phyloP scores from a whole-genome alignment of 2,329 filamentous ascomycete species.

The Thermoascus crustaceus region DNA sequence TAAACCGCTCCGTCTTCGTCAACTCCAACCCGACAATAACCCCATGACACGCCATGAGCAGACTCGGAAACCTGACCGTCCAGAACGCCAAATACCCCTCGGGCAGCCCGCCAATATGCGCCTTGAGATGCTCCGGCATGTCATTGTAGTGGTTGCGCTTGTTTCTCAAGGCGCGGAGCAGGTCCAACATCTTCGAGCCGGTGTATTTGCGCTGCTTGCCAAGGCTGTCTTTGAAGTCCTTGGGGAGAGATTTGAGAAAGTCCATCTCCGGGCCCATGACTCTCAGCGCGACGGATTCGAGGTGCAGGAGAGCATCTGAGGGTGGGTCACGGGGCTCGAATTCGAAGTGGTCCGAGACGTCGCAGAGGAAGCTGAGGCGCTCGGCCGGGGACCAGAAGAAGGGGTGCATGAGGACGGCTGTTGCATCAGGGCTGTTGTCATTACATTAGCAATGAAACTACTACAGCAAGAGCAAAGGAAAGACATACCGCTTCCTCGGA shows the following conservation, averaged over 20 bases:
- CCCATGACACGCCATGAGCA: conserved; percentile 72
- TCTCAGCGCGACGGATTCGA: conserved; percentile 43
- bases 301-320: conserved; percentile 54
- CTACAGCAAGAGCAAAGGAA: not conserved
- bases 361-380: conserved; percentile 83
- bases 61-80: conserved; percentile 66
- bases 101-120: conserved; percentile 63
- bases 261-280: conserved; percentile 54
- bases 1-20: conserved; percentile 34
- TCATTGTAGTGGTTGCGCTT: conserved; percentile 98
- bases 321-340: conserved; percentile 81
- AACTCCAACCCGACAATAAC: conserved; percentile 61
- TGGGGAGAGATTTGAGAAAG: conserved; percentile 68
- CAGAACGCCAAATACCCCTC: conserved; percentile 80
- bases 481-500: conserved; percentile 48
- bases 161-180: conserved; percentile 81
- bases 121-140: conserved; percentile 73
- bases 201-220: conserved; percentile 95
- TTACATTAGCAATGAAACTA: conserved; percentile 6
- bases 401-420: conserved; percentile 78
- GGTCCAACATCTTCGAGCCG: conserved; percentile 70
- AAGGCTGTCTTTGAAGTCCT: conserved; percentile 77
- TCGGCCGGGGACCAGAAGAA: conserved; percentile 96
- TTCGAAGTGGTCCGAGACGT: conserved; percentile 94
- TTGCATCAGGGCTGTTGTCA: conserved; percentile 55